Evolutionary conservation across 768 basidiomycete species (phyloP).

Genomic region (Sistotremastrum niveocremeum): DNA sequence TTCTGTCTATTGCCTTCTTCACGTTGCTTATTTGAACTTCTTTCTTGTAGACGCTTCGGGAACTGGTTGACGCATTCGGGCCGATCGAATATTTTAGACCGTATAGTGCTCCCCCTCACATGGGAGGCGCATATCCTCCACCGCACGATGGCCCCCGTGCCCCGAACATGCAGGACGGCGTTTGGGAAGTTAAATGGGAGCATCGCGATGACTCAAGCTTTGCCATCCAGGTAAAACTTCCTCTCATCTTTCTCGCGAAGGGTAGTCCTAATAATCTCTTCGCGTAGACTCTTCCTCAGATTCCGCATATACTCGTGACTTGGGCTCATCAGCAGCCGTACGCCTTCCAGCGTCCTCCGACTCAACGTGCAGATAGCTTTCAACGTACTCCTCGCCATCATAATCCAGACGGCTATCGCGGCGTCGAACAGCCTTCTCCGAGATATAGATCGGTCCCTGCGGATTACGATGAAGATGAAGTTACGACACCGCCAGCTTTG

Average conservation of each 20-base stretch:
- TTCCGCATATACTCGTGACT: conserved; percentile 61
- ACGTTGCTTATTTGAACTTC: background rate
- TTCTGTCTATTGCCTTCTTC: background rate
- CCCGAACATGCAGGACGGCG: conserved; percentile 39
- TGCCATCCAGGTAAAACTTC: conserved; percentile 48
- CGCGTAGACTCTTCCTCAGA: conserved; percentile 47
- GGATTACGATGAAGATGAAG: too few species aligned
- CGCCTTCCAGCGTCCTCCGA: too few species aligned
- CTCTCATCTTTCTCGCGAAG: background rate
- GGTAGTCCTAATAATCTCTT: background rate
- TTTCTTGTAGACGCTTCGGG: conserved; percentile 31
- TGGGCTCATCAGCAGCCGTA: conserved; percentile 57
- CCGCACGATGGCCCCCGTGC: conserved; percentile 49
- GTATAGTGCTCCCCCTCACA: conserved; percentile 11
- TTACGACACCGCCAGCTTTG: too few species aligned
- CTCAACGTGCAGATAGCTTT: too few species aligned
- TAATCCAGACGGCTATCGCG: too few species aligned
- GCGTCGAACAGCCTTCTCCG: too few species aligned
- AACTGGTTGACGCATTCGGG: conserved; percentile 48
- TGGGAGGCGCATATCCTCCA: conserved; percentile 16
- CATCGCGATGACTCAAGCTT: conserved; percentile 63
- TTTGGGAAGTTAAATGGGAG: conserved; percentile 73
- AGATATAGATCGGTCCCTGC: too few species aligned
- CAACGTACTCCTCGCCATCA: too few species aligned
- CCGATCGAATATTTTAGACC: conserved; percentile 40